A percentile compares a stretch with the other conserved stretches of the same genome.
These are phyloP conservation scores for Iberis pinnata DNA, from an alignment of 345 rosid species.

Conservation along the genomic window DNA sequence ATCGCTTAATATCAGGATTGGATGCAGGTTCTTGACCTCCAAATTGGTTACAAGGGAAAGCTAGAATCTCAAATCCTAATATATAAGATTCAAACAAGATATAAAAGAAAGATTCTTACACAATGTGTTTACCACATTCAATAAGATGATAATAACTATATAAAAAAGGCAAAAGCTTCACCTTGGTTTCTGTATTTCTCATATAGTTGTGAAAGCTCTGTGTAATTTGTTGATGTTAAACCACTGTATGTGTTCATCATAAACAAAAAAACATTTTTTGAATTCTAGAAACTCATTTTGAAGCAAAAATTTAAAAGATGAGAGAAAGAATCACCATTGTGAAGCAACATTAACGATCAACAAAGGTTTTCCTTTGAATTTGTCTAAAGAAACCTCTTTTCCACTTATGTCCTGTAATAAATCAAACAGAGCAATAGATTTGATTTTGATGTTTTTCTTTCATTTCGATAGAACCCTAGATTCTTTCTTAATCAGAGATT, in stretches of 20 bases:
- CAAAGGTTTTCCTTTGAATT: constrained; percentile 70
- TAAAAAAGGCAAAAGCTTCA: constrained; percentile 17
- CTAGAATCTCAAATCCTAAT: constrained; percentile 79
- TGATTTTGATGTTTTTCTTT: too few relatives aligned
- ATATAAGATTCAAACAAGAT: too few relatives aligned
- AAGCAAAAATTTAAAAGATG: background rate
- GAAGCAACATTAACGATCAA: constrained; percentile 94
- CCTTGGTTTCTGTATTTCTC: constrained; percentile 90
- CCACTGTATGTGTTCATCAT: constrained; percentile 40
- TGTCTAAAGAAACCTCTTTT: constrained; percentile 58
- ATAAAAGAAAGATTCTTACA: background rate
- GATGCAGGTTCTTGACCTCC: constrained; percentile 80
- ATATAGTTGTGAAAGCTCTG: constrained; percentile 64
- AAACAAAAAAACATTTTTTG: background rate
- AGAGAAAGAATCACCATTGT: constrained; percentile 43
- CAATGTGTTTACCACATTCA: background rate
- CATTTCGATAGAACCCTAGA: too few relatives aligned
- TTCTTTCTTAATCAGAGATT: background rate
- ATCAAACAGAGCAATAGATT: background rate
- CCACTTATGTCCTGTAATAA: constrained; percentile 64
- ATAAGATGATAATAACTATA: too few relatives aligned
- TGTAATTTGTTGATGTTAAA: constrained; percentile 72
- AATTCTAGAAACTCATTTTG: background rate
- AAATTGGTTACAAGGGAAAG: constrained; percentile 94
- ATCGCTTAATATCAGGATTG: constrained; percentile 63